phyloP scores from a whole-genome alignment of 352 stramenopile species.

The Globisporangium uncinulatum region DNA sequence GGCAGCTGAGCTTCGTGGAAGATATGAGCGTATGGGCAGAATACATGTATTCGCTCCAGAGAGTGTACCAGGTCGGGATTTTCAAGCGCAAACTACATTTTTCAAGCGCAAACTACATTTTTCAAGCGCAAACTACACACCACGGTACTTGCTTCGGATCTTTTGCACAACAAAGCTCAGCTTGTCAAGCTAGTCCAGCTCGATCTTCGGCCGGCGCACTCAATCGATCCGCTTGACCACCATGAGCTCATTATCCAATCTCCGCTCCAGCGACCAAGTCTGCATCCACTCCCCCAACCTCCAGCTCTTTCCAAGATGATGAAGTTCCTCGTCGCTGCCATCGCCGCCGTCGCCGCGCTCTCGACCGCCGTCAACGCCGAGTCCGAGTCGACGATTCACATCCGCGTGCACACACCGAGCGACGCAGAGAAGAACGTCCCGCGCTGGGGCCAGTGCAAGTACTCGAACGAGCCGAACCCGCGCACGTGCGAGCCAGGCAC shows the following conservation, averaged over 20 bases:
- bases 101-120: background rate
- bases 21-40: too few relatives aligned
- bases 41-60: too few relatives aligned
- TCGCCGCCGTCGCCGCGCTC: background rate
- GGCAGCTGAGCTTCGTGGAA: too few relatives aligned
- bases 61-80: background rate
- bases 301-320: background rate
- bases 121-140: background rate
- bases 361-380: background rate
- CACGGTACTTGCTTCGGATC: background rate
- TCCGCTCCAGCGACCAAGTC: background rate
- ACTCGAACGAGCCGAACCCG: background rate
- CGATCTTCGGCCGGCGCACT: too few relatives aligned
- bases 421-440: background rate
- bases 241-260: slow-evolving; percentile 1
- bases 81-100: background rate
- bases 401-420: slow-evolving; percentile 1
- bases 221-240: too few relatives aligned
- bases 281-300: background rate
- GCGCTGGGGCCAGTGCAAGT: slow-evolving; percentile 1
- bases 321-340: background rate
- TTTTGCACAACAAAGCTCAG: background rate
- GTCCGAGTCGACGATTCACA: background rate
- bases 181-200: background rate
- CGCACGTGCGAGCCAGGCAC: background rate